Percentiles rank a stretch among this genome's conserved stretches.
phyloP scores from a whole-genome alignment of 2,329 filamentous ascomycete species.

The Sporothrix humicola region DNA sequence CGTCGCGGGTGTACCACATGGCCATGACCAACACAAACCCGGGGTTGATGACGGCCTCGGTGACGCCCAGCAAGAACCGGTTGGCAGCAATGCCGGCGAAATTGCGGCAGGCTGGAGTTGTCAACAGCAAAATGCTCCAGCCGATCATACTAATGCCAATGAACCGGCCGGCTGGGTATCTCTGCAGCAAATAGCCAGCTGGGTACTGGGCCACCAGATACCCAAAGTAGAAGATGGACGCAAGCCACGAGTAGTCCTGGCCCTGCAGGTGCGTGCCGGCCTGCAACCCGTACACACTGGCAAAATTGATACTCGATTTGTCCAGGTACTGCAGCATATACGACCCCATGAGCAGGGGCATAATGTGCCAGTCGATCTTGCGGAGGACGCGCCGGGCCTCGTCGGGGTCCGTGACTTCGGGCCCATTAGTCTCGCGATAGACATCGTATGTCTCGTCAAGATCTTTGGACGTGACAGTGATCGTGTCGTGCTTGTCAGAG shows the following conservation, averaged over 20 bases:
- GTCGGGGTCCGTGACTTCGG: neutral
- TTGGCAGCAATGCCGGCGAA: constrained; percentile 63
- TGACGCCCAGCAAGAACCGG: constrained; percentile 66
- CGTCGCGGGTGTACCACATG: constrained; percentile 67
- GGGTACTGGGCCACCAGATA: constrained; percentile 42
- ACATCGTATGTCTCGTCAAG: constrained; percentile 21
- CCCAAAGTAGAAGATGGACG: constrained; percentile 33
- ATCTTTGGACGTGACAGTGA: neutral
- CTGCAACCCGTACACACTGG: constrained; percentile 36
- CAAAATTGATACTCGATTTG: constrained; percentile 47
- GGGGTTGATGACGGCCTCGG: constrained; percentile 59
- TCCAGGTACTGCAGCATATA: constrained; percentile 69
- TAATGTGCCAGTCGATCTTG: constrained; percentile 63
- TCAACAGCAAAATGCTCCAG: constrained; percentile 55
- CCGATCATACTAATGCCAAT: constrained; percentile 58
- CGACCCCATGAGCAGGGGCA: constrained; percentile 62
- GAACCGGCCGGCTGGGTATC: constrained; percentile 46
- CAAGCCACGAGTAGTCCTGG: constrained; percentile 46
- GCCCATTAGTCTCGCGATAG: neutral
- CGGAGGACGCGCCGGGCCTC: constrained; percentile 51
- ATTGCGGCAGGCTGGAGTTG: constrained; percentile 59
- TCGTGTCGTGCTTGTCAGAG: neutral
- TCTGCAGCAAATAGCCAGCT: constrained; percentile 44
- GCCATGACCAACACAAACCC: constrained; percentile 67
- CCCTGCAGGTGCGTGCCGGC: constrained; percentile 40